Evolutionary conservation across 2,329 filamentous ascomycete species (phyloP).

Genomic region (Pseudogymnoascus pannorum): DNA sequence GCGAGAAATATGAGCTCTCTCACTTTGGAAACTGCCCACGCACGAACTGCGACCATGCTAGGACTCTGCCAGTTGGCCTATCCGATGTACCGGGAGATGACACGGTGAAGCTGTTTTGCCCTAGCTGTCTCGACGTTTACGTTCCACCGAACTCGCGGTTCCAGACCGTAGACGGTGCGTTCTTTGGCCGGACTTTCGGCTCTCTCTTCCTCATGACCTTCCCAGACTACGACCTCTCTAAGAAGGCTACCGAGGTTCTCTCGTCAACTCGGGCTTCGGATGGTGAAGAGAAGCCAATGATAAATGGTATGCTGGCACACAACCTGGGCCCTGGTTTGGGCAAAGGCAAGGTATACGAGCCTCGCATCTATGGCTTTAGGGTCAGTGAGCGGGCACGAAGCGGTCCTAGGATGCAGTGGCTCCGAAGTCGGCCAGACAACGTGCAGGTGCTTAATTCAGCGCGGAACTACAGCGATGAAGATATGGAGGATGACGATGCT

Average conservation of each 20-base stretch:
- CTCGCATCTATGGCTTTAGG: conserved; percentile 91
- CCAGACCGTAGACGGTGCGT: conserved; percentile 93
- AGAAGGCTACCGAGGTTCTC: conserved; percentile 57
- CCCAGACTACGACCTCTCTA: conserved; percentile 84
- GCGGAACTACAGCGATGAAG: conserved; percentile 44
- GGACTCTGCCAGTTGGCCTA: conserved; percentile 86
- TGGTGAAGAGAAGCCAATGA: conserved; percentile 38
- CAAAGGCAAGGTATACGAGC: conserved; percentile 77
- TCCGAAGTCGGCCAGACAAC: conserved; percentile 74
- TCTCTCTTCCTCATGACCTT: conserved; percentile 98
- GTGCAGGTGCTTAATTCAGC: conserved; percentile 79
- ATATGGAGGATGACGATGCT: conserved; percentile 49
- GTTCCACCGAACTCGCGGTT: conserved; percentile 96
- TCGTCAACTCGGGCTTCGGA: conserved; percentile 30
- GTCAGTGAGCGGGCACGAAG: conserved; percentile 85
- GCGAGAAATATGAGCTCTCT: conserved; percentile 94
- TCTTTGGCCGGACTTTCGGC: conserved; percentile 96
- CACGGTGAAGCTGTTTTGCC: conserved; percentile 97
- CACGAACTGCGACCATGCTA: conserved; percentile 82
- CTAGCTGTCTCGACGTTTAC: conserved; percentile 93
- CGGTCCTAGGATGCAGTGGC: conserved; percentile 94
- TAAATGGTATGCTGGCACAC: conserved; percentile 80
- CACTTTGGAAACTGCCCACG: conserved; percentile 96
- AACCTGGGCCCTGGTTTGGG: conserved; percentile 89
- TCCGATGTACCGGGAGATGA: conserved; percentile 94